A percentile compares a stretch with the other conserved stretches of the same genome.
phyloP scores from a whole-genome alignment of 2,329 filamentous ascomycete genomes.

The Aspergillus versicolor region DNA sequence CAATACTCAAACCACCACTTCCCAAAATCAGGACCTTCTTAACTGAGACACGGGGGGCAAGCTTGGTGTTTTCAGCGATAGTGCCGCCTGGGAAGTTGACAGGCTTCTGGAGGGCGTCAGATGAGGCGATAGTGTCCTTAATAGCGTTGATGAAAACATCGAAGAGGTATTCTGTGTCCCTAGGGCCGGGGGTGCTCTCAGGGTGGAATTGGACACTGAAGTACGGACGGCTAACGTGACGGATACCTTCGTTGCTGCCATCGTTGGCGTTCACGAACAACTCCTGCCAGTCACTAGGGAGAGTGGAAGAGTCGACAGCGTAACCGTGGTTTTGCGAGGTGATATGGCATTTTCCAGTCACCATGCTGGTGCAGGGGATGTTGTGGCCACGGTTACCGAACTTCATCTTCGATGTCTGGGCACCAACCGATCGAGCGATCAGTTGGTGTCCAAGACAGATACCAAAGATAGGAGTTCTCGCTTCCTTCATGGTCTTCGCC shows the following conservation, averaged over 20 bases:
- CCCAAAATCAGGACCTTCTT: conserved; percentile 96
- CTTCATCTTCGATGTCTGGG: conserved; percentile 92
- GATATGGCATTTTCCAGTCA: conserved; percentile 96
- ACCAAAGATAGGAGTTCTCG: conserved; percentile 84
- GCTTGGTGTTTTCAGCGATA: conserved; percentile 71
- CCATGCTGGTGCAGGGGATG: conserved; percentile 93
- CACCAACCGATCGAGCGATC: conserved; percentile 82
- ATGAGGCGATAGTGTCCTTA: conserved; percentile 66
- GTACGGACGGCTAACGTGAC: conserved; percentile 79
- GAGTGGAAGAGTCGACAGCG: conserved; percentile 77
- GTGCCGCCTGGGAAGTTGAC: conserved; percentile 87
- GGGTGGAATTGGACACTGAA: conserved; percentile 99
- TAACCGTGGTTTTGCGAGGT: conserved; percentile 99
- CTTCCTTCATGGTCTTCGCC: conserved; percentile 70
- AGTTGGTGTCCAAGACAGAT: conserved; percentile 96
- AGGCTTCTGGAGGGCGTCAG: conserved; percentile 66
- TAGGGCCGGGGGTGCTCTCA: conserved; percentile 90
- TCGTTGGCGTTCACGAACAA: conserved; percentile 98
- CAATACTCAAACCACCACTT: conserved; percentile 92
- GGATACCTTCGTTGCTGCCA: conserved; percentile 95
- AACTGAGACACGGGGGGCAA: conserved; percentile 75
- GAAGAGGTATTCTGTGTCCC: conserved; percentile 94
- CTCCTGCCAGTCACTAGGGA: conserved; percentile 82
- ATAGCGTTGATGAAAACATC: conserved; percentile 94
- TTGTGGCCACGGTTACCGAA: conserved; percentile 99